Conservation (phyloP, 495 filamentous ascomycete species). For the Evernia prunastri region DNA sequence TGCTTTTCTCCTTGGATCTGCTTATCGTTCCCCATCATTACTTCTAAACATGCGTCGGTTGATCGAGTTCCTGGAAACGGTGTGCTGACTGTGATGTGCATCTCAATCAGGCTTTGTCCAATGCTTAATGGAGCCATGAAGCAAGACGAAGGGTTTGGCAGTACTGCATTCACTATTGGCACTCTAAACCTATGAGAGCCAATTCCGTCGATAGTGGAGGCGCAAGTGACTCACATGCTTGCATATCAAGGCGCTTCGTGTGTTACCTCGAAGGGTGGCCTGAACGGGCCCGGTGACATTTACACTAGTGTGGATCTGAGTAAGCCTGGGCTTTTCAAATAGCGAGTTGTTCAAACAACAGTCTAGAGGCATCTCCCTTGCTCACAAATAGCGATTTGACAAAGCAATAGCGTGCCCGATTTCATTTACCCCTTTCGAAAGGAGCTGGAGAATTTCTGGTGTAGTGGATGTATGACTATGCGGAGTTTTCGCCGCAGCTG, state of each 20-base stretch:
- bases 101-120: conserved; percentile 65
- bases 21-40: neutral
- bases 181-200: conserved; percentile 29
- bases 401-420: neutral
- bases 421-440: neutral
- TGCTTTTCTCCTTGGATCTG: conserved; percentile 4
- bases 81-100: conserved; percentile 27
- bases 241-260: neutral
- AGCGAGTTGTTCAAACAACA: neutral
- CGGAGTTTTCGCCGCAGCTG: neutral
- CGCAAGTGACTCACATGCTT: neutral
- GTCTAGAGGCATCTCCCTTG: neutral
- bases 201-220: neutral
- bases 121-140: conserved; percentile 83
- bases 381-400: neutral
- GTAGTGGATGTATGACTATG: neutral
- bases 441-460: neutral
- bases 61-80: conserved; percentile 8
- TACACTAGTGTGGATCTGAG: neutral
- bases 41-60: conserved; percentile 19
- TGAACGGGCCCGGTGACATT: too few species aligned
- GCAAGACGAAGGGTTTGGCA: conserved; percentile 53
- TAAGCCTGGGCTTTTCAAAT: neutral
- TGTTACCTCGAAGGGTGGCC: neutral
- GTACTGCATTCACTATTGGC: conserved; percentile 49